Evolutionary conservation across 2,329 filamentous ascomycete species (phyloP), one percentile per base, ranked within the genome.

Genomic region (Fusarium hainanense): DNA sequence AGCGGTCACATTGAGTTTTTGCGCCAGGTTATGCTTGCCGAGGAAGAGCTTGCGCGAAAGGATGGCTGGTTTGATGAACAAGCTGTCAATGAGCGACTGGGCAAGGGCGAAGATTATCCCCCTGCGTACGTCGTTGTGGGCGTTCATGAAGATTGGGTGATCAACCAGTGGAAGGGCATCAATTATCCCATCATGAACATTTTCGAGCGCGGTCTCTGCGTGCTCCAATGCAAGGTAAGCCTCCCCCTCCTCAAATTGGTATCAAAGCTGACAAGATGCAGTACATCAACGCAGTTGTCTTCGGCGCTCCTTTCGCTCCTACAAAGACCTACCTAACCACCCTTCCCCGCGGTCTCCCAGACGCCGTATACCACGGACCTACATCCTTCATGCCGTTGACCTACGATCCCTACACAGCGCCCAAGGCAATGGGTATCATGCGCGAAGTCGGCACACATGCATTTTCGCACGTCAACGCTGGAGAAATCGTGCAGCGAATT

Each of bases 141-240:
- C 50, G 90, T 99, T 25, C 96, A 99, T 80, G 93, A 97, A 75
- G 96, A 99, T 79, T 89, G 92, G 69, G 94, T 97, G 64, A 97
- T 99, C 80, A 99, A 99, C 81, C 85, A 91, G 75, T 97, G 94
- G 92, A 98, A 98, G 82, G 95, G 96, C 37, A 87, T 98, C 75
- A 99, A 99, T 82, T 99, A 98, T 78, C 96, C 96, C 27, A 98
- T 99, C 82, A 99, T 99, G 96, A 99, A 98, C 83, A 94, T 97
- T 60, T 97, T 95, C 76, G 96, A 99, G 84, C 91, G 96, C 43
- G 94, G 94, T 3, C 89, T 99, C 23, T 99, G 96, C 78, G 95
- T 98, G 30, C 84, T 98, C 68, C 96, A 99, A 77, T 99, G 96
- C 85, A 92, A 92, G 80, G 93, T 95, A 84, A 75, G 23, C 10